A percentile compares a stretch with the other conserved stretches of the same genome.
Conservation (phyloP, 768 basidiomycete species). For the Tulasnella sp. region DNA sequence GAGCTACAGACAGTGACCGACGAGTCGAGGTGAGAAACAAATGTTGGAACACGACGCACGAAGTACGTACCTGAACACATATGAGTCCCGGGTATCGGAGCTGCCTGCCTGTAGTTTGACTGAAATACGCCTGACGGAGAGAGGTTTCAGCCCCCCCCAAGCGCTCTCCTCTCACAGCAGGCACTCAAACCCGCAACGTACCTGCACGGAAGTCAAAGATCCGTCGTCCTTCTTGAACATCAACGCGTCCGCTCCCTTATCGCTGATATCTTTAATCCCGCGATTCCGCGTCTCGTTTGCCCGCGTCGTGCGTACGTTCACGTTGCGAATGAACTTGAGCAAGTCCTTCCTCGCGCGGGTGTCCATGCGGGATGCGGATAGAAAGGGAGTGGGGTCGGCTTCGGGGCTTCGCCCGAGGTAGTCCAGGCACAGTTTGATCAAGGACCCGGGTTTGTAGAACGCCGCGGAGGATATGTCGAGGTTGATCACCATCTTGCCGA, state of each 20-base stretch:
- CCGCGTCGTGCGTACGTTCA: conserved; percentile 6
- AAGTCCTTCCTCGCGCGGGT: background rate
- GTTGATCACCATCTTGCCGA: conserved; percentile 55
- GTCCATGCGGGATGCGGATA: conserved; percentile 22
- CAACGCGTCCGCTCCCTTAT: conserved; percentile 40
- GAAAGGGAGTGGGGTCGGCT: background rate
- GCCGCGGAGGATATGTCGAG: conserved; percentile 66
- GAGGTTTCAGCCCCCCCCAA: too few relatives aligned
- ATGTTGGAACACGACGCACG: background rate
- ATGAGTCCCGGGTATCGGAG: conserved; percentile 50
- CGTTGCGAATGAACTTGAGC: background rate
- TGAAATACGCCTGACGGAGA: background rate
- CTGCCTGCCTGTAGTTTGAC: conserved; percentile 6
- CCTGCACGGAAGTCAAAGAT: conserved; percentile 19
- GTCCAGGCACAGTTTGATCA: conserved; percentile 48
- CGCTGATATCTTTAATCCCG: conserved; percentile 51
- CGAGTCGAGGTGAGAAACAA: background rate
- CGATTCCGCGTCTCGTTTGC: conserved; percentile 27
- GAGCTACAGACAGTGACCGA: background rate
- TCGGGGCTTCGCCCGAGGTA: conserved; percentile 27
- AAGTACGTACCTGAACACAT: conserved; percentile 47
- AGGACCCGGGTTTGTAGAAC: conserved; percentile 48
- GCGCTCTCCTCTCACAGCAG: too few relatives aligned
- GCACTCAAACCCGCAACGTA: too few relatives aligned
- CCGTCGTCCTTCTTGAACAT: conserved; percentile 50